Evolutionary conservation across 768 basidiomycete species (phyloP).

Genomic region (Leccinum boreale): DNA sequence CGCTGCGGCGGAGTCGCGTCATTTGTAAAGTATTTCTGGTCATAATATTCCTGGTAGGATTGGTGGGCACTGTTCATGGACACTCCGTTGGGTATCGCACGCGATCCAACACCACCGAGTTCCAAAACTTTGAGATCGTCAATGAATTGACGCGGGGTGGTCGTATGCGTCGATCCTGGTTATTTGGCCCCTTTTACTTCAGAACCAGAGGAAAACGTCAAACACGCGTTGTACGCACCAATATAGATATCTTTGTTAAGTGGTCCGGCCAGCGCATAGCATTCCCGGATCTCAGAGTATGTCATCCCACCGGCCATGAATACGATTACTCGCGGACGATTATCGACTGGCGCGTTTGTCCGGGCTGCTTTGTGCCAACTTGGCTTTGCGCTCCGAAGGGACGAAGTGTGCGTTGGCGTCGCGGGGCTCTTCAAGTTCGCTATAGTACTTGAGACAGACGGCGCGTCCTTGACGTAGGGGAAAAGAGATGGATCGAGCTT

Average conservation of each 20-base stretch:
- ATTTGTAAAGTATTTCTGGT: conserved; percentile 65
- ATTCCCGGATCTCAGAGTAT: conserved; percentile 90
- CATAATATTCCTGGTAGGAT: conserved; percentile 73
- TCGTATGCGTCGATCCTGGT: conserved; percentile 83
- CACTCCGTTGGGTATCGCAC: conserved; percentile 66
- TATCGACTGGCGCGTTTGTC: conserved; percentile 46
- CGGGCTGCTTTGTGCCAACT: conserved; percentile 82
- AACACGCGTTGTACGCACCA: conserved; percentile 57
- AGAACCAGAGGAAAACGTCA: conserved; percentile 25
- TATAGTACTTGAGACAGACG: conserved; percentile 46
- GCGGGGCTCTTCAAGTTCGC: conserved; percentile 41
- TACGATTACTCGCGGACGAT: conserved; percentile 75
- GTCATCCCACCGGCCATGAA: conserved; percentile 96
- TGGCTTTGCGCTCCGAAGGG: conserved; percentile 85
- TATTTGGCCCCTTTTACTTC: background rate
- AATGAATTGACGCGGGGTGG: conserved; percentile 81
- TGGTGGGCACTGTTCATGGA: conserved; percentile 45
- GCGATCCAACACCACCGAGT: conserved; percentile 81
- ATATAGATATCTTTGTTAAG: conserved; percentile 89
- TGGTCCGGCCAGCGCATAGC: conserved; percentile 70
- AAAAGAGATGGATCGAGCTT: conserved; percentile 78
- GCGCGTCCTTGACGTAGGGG: conserved; percentile 86
- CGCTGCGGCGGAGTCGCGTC: conserved; percentile 32
- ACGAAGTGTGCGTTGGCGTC: conserved; percentile 58
- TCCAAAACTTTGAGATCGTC: conserved; percentile 87